phyloP scores from a whole-genome alignment of 768 basidiomycete genomes.

The Dendrothele bispora region DNA sequence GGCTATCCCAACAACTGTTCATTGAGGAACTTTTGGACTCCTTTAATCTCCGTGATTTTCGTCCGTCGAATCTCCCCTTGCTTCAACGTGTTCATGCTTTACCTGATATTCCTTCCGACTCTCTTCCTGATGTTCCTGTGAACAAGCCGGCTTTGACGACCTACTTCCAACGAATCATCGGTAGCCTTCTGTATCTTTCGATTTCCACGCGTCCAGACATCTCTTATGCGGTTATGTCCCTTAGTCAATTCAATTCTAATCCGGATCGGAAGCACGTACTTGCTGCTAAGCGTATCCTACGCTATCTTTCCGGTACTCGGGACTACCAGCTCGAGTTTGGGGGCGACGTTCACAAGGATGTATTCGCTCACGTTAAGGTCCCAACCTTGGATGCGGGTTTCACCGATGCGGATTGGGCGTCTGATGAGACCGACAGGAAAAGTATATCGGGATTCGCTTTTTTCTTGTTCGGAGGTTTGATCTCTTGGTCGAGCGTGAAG shows the following conservation, averaged over 20 bases:
- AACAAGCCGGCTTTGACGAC: too few species aligned
- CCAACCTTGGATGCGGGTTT: conserved; percentile 13
- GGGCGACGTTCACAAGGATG: background rate
- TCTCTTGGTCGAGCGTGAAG: conserved; percentile 17
- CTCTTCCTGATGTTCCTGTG: too few species aligned
- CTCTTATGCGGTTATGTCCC: background rate
- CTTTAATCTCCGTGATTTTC: too few species aligned
- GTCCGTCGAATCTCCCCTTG: too few species aligned
- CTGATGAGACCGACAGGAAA: conserved; percentile 16
- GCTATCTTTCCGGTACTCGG: background rate
- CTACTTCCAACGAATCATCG: conserved; percentile 10
- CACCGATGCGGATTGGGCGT: conserved; percentile 33
- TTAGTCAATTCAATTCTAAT: background rate
- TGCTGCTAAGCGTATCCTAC: background rate
- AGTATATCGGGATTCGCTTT: conserved; percentile 23
- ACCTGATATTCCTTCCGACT: too few species aligned
- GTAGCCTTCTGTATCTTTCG: background rate
- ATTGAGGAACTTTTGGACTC: too few species aligned
- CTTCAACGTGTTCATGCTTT: too few species aligned
- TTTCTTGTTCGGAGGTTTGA: conserved; percentile 10
- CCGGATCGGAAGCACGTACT: background rate
- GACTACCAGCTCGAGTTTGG: background rate
- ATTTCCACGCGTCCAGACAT: background rate
- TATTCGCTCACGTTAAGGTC: background rate
- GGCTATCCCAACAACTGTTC: too few species aligned